Percentiles rank a stretch among this genome's conserved stretches.
phyloP scores from a whole-genome alignment of 2,329 filamentous ascomycete species.

The Alternaria brassicae region DNA sequence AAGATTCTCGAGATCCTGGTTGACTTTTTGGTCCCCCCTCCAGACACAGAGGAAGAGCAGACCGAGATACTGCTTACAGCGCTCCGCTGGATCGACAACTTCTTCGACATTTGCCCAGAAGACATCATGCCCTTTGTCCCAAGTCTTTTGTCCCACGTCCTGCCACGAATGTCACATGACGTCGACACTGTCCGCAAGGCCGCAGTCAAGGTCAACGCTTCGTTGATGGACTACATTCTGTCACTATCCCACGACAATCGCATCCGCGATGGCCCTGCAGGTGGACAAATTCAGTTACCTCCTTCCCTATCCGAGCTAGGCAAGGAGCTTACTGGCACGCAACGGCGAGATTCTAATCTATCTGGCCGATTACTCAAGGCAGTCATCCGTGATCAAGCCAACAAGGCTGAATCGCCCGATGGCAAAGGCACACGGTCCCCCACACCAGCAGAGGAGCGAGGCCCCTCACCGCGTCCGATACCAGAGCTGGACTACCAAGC shows the following conservation, averaged over 20 bases:
- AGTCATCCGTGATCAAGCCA: slow-evolving; percentile 43
- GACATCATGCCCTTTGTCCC: slow-evolving; percentile 96
- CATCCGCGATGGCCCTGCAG: slow-evolving; percentile 50
- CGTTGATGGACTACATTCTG: slow-evolving; percentile 92
- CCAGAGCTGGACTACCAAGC: slow-evolving; percentile 93
- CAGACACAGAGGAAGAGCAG: slow-evolving; percentile 70
- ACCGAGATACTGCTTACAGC: slow-evolving; percentile 85
- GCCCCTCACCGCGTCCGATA: slow-evolving; percentile 52
- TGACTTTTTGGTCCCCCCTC: slow-evolving; percentile 81
- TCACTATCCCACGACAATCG: slow-evolving; percentile 73
- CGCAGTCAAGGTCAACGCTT: slow-evolving; percentile 86
- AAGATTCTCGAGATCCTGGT: slow-evolving; percentile 92
- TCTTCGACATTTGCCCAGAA: slow-evolving; percentile 96
- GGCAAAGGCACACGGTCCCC: slow-evolving; percentile 46
- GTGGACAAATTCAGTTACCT: slow-evolving; percentile 54
- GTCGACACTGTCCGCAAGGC: slow-evolving; percentile 89
- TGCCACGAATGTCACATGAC: slow-evolving; percentile 92
- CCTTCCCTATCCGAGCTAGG: slow-evolving; percentile 48
- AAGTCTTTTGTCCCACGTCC: slow-evolving; percentile 85
- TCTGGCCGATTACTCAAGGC: slow-evolving; percentile 46
- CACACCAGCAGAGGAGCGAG: slow-evolving; percentile 55
- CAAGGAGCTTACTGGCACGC: slow-evolving; percentile 53
- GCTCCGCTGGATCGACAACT: slow-evolving; percentile 92
- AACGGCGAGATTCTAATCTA: slow-evolving; percentile 49
- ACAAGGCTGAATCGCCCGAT: slow-evolving; percentile 37